Conservation (phyloP, 140 eudicot species). For the Ambrosia hybrid region DNA sequence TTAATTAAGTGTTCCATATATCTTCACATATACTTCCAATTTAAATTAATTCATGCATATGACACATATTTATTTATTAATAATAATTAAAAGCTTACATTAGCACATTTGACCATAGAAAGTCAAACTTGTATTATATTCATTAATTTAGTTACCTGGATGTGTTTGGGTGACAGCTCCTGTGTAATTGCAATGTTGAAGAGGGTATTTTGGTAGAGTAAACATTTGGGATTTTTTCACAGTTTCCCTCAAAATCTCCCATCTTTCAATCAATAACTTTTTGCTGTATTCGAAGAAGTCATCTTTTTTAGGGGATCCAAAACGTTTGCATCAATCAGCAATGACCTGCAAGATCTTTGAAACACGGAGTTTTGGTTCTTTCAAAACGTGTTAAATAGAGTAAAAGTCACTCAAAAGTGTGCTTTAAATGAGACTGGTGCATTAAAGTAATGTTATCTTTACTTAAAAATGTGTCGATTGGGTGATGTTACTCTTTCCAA, state of each 20-base stretch:
- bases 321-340: conserved; percentile 54
- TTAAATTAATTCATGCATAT: background rate
- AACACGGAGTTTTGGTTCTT: conserved; percentile 73
- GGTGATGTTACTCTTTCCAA: too few species aligned
- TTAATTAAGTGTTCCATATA: background rate
- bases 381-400: conserved; percentile 47
- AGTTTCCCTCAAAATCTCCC: conserved; percentile 59
- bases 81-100: too few species aligned
- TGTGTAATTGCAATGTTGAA: conserved; percentile 51
- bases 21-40: background rate
- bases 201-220: conserved; percentile 51
- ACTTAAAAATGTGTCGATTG: too few species aligned
- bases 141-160: conserved; percentile 49
- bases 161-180: conserved; percentile 42
- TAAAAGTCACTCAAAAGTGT: too few species aligned
- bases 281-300: conserved; percentile 53
- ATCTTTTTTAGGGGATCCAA: conserved; percentile 28
- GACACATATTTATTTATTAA: background rate
- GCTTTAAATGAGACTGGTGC: too few species aligned
- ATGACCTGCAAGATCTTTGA: conserved; percentile 62
- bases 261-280: conserved; percentile 55
- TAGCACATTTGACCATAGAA: too few species aligned
- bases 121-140: background rate
- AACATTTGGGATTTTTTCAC: conserved; percentile 38
- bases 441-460: too few species aligned